A percentile compares a stretch with the other conserved stretches of the same genome.
These are phyloP conservation scores for Leucocoprinus sp. DNA, from an alignment of 768 basidiomycete genomes.

Conservation along the genomic window DNA sequence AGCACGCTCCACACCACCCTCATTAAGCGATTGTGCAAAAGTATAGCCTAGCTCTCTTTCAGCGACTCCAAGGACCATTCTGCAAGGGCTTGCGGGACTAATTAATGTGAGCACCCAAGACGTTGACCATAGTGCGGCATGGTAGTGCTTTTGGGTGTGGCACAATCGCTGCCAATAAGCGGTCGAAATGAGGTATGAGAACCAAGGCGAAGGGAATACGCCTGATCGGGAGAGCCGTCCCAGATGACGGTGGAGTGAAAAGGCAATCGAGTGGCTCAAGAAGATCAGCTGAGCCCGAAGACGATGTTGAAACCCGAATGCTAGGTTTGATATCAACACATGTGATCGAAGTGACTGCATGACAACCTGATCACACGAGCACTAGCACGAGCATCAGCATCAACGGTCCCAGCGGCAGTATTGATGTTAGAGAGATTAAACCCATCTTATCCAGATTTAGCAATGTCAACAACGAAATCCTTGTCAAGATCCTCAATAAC, in stretches of 20 bases:
- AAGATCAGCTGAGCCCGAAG: too few relatives aligned
- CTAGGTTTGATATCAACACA: constrained; percentile 30
- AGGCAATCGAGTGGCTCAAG: too few relatives aligned
- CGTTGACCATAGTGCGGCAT: constrained; percentile 95
- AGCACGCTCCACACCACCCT: constrained; percentile 76
- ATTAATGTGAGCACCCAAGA: constrained; percentile 92
- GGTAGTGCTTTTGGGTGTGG: constrained; percentile 82
- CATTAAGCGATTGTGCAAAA: constrained; percentile 67
- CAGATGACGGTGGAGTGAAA: too few relatives aligned
- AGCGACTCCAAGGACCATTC: constrained; percentile 90
- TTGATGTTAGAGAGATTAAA: constrained; percentile 96
- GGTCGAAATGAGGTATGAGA: constrained; percentile 91
- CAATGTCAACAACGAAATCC: constrained; percentile 84
- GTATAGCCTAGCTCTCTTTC: constrained; percentile 71
- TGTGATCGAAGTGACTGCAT: too few relatives aligned
- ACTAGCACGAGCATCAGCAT: constrained; percentile 91
- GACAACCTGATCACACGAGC: constrained; percentile 84
- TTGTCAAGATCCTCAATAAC: constrained; percentile 48
- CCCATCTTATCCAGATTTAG: constrained; percentile 92
- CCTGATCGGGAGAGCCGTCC: too few relatives aligned
- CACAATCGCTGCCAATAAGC: constrained; percentile 69
- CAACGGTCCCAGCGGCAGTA: constrained; percentile 88
- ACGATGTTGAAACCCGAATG: constrained; percentile 88
- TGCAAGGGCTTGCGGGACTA: constrained; percentile 73
- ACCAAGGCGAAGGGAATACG: constrained; percentile 92